These are phyloP conservation scores for Sclerotinia subarctica DNA, from an alignment of 2,329 filamentous ascomycete species.

Conservation along the genomic window DNA sequence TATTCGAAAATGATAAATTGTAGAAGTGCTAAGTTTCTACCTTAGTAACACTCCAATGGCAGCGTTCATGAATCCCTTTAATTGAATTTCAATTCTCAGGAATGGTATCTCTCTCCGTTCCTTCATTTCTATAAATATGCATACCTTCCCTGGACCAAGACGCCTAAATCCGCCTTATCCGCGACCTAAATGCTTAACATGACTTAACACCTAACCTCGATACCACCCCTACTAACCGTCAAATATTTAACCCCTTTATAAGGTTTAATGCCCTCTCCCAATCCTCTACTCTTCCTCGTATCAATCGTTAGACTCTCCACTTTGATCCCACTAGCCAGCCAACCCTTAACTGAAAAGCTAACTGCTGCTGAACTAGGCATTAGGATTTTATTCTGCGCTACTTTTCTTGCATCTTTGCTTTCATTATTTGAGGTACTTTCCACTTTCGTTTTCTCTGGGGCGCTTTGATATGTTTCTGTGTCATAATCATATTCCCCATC, in stretches of 20 bases:
- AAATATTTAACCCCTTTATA: conserved; percentile 99
- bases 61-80: not conserved
- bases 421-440: conserved; percentile 39
- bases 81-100: not conserved
- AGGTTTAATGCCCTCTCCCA: conserved; percentile 85
- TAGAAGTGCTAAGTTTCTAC: not conserved
- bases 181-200: conserved; percentile 8
- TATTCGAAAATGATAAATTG: not conserved
- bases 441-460: conserved; percentile 35
- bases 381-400: conserved; percentile 67
- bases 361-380: conserved; percentile 78
- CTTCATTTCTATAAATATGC: not conserved
- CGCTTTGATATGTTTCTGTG: conserved; percentile 55
- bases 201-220: conserved; percentile 56
- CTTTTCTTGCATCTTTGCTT: conserved; percentile 51
- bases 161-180: conserved; percentile 14
- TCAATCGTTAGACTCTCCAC: conserved; percentile 67
- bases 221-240: conserved; percentile 65
- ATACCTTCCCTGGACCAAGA: conserved; percentile 3
- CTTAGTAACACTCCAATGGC: not conserved
- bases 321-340: conserved; percentile 64
- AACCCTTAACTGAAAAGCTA: conserved; percentile 68
- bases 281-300: conserved; percentile 75
- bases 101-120: not conserved
- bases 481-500: conserved; percentile 46